phyloP scores from a whole-genome alignment of 495 filamentous ascomycete species.

The Xylaria acuta region DNA sequence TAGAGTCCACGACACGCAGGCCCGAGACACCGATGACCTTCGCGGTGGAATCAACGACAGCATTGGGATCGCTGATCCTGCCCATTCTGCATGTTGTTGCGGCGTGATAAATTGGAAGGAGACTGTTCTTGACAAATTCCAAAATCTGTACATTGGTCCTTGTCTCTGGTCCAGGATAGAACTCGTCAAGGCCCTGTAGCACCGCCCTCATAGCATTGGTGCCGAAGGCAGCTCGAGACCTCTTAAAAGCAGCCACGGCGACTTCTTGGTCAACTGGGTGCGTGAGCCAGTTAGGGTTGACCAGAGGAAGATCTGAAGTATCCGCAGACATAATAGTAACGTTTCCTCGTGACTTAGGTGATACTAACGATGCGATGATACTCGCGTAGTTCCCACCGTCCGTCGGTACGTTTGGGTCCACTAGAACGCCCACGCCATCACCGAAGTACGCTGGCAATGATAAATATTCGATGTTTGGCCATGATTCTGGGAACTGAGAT shows the following conservation, averaged over 20 bases:
- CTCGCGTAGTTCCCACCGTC: no score
- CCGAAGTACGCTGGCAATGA: no score
- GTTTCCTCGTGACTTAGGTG: no score
- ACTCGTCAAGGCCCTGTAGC: constrained; percentile 50
- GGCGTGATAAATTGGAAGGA: constrained; percentile 59
- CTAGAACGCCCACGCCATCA: no score
- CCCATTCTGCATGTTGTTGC: constrained; percentile 66
- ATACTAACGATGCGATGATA: no score
- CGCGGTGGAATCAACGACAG: constrained; percentile 58
- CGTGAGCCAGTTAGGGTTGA: no score
- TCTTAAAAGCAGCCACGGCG: constrained; percentile 58
- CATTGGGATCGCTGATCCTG: constrained; percentile 43
- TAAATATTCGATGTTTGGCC: no score
- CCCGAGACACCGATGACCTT: constrained; percentile 58
- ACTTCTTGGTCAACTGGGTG: no score
- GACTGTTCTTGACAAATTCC: constrained; percentile 43
- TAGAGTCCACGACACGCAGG: constrained; percentile 65
- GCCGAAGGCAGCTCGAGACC: constrained; percentile 50
- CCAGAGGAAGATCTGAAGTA: no score
- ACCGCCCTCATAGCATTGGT: constrained; percentile 34
- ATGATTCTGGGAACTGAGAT: no score
- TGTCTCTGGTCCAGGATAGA: constrained; percentile 55
- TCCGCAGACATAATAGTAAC: no score
- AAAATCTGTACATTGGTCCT: constrained; percentile 61
- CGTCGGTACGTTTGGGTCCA: no score